Evolutionary conservation across 495 filamentous ascomycete species (phyloP).

Genomic region (Tuber melanosporum): DNA sequence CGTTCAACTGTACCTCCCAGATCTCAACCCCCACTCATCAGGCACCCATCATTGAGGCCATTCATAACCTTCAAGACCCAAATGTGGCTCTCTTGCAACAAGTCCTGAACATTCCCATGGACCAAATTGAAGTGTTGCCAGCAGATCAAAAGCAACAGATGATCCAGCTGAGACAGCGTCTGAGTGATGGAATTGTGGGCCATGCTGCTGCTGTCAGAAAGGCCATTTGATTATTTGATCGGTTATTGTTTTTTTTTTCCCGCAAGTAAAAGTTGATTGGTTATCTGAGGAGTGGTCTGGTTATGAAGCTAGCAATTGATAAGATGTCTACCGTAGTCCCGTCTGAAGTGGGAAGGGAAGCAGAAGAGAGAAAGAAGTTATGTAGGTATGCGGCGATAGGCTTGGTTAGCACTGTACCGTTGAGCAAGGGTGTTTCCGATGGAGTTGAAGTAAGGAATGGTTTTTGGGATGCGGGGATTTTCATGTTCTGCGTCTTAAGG

Average conservation of each 20-base stretch:
- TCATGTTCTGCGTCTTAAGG: background rate
- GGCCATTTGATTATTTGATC: background rate
- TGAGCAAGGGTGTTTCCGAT: background rate
- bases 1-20: background rate
- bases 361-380: background rate
- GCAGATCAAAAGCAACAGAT: conserved; percentile 39
- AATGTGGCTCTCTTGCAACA: conserved; percentile 33
- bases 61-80: conserved; percentile 10
- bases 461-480: conserved; percentile 3
- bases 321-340: background rate
- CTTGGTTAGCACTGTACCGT: background rate
- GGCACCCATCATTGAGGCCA: background rate
- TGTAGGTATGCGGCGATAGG: background rate
- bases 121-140: conserved; percentile 37
- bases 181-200: conserved; percentile 7
- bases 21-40: background rate
- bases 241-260: background rate
- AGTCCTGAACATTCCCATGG: conserved; percentile 36
- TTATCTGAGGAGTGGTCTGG: background rate
- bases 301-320: background rate
- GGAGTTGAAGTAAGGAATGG: background rate
- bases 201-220: background rate
- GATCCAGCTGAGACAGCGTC: conserved; percentile 29
- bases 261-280: background rate
- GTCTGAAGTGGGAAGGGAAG: background rate